These are phyloP conservation scores for Phycomyces blakesleeanus DNA, from an alignment of 192 early-diverging fungal species.

Conservation along the genomic window DNA sequence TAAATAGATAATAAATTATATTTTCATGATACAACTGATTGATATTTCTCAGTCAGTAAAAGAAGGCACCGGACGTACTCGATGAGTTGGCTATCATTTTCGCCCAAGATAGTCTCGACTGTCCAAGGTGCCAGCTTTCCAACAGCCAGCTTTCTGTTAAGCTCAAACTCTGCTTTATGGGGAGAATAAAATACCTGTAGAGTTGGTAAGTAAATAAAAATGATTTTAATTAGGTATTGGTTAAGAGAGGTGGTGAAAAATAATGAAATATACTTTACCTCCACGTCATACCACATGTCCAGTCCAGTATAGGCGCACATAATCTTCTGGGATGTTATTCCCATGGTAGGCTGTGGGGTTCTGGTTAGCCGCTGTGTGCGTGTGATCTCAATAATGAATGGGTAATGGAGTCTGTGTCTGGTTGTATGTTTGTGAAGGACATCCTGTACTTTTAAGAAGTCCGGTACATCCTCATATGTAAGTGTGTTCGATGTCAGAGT, in stretches of 20 bases:
- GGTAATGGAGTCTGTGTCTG: constrained; percentile 35
- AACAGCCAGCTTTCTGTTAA: constrained; percentile 21
- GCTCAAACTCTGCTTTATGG: constrained; percentile 20
- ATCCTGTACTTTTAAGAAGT: constrained; percentile 33
- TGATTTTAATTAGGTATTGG: not conserved
- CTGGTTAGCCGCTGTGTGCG: constrained; percentile 31
- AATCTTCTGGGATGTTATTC: constrained; percentile 24
- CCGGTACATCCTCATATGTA: constrained; percentile 36
- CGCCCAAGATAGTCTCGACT: constrained; percentile 33
- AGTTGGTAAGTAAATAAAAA: not conserved
- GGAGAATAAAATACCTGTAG: constrained; percentile 19
- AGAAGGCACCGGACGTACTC: constrained; percentile 34
- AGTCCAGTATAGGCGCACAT: constrained; percentile 26
- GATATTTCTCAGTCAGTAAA: constrained; percentile 31
- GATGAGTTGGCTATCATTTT: constrained; percentile 13
- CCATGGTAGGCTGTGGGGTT: constrained; percentile 9
- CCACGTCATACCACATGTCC: constrained; percentile 32
- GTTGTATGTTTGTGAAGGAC: constrained; percentile 29
- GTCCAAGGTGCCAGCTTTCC: constrained; percentile 38
- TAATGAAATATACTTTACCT: constrained; percentile 16
- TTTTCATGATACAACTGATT: not conserved
- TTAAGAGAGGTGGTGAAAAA: not conserved
- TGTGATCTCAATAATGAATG: constrained; percentile 39
- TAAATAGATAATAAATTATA: too few species aligned
- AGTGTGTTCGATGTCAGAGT: constrained; percentile 17